A percentile compares a stretch with the other conserved stretches of the same genome.
phyloP scores from a whole-genome alignment of 1,284 basidiomycete genomes.

The Rhodotorula sp. region DNA sequence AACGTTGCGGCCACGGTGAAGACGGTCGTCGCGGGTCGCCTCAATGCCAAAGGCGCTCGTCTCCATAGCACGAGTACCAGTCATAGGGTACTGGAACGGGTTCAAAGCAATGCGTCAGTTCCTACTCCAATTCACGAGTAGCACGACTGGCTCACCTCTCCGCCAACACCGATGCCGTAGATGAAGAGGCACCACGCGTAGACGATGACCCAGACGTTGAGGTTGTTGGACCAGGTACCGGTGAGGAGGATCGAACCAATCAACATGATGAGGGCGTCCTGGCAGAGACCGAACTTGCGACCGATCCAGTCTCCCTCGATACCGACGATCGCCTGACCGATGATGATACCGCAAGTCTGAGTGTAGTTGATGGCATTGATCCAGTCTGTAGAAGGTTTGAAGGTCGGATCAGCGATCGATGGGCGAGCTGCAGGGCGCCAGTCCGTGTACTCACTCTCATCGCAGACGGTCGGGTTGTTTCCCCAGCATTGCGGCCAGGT shows the following conservation, averaged over 20 bases:
- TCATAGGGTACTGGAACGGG: constrained; percentile 54
- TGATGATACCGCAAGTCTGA: constrained; percentile 56
- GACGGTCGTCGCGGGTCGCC: constrained; percentile 54
- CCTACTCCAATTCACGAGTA: neutral
- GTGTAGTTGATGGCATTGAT: constrained; percentile 49
- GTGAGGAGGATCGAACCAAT: constrained; percentile 58
- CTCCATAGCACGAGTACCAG: constrained; percentile 57
- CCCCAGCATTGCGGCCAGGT: constrained; percentile 57
- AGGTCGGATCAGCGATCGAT: too few species aligned
- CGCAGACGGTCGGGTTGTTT: constrained; percentile 50
- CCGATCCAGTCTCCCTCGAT: constrained; percentile 59
- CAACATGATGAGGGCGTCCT: constrained; percentile 50
- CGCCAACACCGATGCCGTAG: constrained; percentile 51
- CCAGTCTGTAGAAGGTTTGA: constrained; percentile 9
- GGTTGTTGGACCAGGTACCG: constrained; percentile 55
- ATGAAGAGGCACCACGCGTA: constrained; percentile 55
- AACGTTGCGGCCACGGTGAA: constrained; percentile 58
- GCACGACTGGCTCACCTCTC: constrained; percentile 14
- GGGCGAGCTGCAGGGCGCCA: neutral
- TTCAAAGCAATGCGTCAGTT: too few species aligned
- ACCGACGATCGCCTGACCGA: constrained; percentile 56
- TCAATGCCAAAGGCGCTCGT: constrained; percentile 49
- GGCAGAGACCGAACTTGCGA: constrained; percentile 54
- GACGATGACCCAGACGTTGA: constrained; percentile 59
- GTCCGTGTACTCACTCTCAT: constrained; percentile 45